phyloP scores from a whole-genome alignment of 345 rosid genomes.

The Arabidopsis suecica region DNA sequence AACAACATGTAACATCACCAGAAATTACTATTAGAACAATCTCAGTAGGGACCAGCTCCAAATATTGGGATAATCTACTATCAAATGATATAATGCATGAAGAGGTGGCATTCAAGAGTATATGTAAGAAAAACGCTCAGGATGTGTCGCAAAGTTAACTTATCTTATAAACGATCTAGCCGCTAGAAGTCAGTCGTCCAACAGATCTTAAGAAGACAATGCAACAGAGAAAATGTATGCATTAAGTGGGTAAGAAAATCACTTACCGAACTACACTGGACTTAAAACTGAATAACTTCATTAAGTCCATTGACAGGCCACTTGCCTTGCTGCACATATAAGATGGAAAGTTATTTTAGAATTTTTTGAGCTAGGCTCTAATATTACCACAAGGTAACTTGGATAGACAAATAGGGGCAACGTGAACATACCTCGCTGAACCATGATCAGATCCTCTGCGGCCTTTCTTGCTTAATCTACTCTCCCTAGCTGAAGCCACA shows the following conservation, averaged over 20 bases:
- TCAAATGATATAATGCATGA: constrained; percentile 13
- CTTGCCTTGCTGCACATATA: constrained; percentile 64
- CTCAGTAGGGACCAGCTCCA: constrained; percentile 14
- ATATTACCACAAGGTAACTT: constrained; percentile 5
- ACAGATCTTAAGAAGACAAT: neutral
- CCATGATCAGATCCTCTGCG: constrained; percentile 78
- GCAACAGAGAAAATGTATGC: constrained; percentile 2
- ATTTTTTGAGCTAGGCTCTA: constrained; percentile 8
- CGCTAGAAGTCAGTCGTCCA: neutral
- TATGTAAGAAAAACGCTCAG: neutral
- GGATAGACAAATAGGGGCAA: neutral
- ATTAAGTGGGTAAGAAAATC: constrained; percentile 21
- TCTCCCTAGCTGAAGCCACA: constrained; percentile 88
- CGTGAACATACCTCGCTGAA: constrained; percentile 60
- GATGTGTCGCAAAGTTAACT: neutral
- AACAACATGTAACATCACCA: constrained; percentile 16
- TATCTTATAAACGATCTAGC: constrained; percentile 6
- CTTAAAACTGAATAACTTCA: constrained; percentile 86
- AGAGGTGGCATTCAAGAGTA: constrained; percentile 6
- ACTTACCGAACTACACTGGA: constrained; percentile 81
- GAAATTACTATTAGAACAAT: constrained; percentile 1
- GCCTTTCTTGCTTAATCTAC: constrained; percentile 83
- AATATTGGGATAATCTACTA: constrained; percentile 10
- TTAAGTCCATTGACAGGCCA: constrained; percentile 76
- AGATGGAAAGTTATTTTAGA: constrained; percentile 4